These are phyloP conservation scores for Backusella macrospora DNA, from an alignment of 192 early-diverging fungal species.

Conservation along the genomic window DNA sequence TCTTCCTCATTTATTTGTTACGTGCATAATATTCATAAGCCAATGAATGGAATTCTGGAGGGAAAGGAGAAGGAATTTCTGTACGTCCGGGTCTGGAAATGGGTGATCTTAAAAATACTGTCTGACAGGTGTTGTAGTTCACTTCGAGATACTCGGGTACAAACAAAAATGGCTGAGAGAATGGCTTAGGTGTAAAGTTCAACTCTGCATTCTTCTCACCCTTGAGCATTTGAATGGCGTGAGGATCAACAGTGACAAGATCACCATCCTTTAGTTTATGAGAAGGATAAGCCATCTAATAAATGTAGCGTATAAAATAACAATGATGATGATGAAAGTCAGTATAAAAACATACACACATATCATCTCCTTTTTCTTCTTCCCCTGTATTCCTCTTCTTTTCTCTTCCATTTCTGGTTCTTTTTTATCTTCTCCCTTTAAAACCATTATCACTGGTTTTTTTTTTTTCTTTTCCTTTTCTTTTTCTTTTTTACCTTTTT, in stretches of 20 bases:
- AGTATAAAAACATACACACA: neutral
- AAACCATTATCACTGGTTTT: neutral
- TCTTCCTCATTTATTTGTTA: slow-evolving; percentile 22
- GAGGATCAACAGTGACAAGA: slow-evolving; percentile 81
- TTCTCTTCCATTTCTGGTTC: neutral
- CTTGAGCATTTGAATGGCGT: slow-evolving; percentile 65
- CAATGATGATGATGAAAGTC: too few species aligned
- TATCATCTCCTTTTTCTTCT: neutral
- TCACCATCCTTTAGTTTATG: slow-evolving; percentile 84
- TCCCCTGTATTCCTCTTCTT: neutral
- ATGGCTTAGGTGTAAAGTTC: slow-evolving; percentile 68
- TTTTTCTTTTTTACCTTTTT: slow-evolving; percentile 58
- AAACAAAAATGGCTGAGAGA: slow-evolving; percentile 93
- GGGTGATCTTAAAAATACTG: slow-evolving; percentile 86
- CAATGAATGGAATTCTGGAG: slow-evolving; percentile 87
- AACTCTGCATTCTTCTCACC: slow-evolving; percentile 57
- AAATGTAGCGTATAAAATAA: neutral
- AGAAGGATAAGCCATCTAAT: slow-evolving; percentile 74
- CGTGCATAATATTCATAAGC: slow-evolving; percentile 91
- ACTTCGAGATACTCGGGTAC: slow-evolving; percentile 97
- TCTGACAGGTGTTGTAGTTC: slow-evolving; percentile 91
- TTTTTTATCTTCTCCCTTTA: neutral
- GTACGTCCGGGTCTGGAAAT: slow-evolving; percentile 80
- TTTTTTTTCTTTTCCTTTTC: too few species aligned
- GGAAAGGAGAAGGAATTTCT: slow-evolving; percentile 94